A percentile compares a stretch with the other conserved stretches of the same genome.
Conservation (phyloP, 75 land plant genomes). For the Isoetes taiwanensis region DNA sequence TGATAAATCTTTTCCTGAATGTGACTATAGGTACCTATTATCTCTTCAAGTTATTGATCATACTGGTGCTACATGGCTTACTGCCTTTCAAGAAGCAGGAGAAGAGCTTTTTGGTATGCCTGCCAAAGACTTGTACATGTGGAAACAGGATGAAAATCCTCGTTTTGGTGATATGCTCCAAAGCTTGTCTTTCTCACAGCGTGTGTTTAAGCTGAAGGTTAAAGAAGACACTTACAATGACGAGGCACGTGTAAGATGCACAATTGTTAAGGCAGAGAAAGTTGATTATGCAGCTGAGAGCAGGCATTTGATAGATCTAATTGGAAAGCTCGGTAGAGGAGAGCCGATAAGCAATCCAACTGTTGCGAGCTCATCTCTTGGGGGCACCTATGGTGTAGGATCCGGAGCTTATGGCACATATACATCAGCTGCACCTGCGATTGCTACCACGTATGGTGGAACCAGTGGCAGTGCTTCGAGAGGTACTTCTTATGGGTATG, state of each 20-base stretch:
- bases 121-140: slow-evolving; percentile 63
- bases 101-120: slow-evolving; percentile 63
- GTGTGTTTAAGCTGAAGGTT: slow-evolving; percentile 63
- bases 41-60: slow-evolving; percentile 82
- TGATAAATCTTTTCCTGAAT: slow-evolving; percentile 65
- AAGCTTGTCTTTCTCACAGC: slow-evolving; percentile 43
- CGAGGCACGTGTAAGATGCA: slow-evolving; percentile 70
- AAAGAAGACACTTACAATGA: slow-evolving; percentile 90
- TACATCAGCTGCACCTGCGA: slow-evolving; percentile 9
- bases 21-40: slow-evolving; percentile 88
- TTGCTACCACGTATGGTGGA: slow-evolving; percentile 5
- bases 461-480: slow-evolving; percentile 13
- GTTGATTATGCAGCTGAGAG: slow-evolving; percentile 60
- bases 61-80: slow-evolving; percentile 91
- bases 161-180: slow-evolving; percentile 49
- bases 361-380: neutral
- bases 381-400: neutral
- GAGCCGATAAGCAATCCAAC: slow-evolving; percentile 11
- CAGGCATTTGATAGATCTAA: slow-evolving; percentile 40
- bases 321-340: slow-evolving; percentile 34
- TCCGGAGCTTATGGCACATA: slow-evolving; percentile 5
- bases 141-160: slow-evolving; percentile 52
- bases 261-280: slow-evolving; percentile 59
- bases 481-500: slow-evolving; percentile 14
- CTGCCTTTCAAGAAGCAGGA: slow-evolving; percentile 93